These are phyloP conservation scores for Zychaea mexicana DNA, from an alignment of 371 early-diverging fungal species.

Conservation along the genomic window DNA sequence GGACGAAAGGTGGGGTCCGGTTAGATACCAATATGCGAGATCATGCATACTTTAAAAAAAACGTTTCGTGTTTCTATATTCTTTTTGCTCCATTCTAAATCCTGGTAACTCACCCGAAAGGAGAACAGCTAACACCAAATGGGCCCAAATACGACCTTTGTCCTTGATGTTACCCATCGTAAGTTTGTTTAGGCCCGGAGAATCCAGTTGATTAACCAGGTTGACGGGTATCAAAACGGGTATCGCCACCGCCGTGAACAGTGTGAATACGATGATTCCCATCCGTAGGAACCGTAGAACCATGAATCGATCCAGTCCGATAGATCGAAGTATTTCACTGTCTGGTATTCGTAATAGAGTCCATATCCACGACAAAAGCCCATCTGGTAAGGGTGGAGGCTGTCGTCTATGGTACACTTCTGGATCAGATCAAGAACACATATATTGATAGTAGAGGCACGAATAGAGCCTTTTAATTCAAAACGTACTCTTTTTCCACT, in stretches of 20 bases:
- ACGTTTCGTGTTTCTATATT: constrained; percentile 1
- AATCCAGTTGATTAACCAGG: constrained; percentile 42
- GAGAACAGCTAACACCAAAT: constrained; percentile 61
- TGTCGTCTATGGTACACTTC: constrained; percentile 40
- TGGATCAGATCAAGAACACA: background rate
- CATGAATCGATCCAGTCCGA: constrained; percentile 82
- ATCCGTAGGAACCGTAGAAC: constrained; percentile 72
- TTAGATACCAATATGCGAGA: background rate
- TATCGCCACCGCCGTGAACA: constrained; percentile 59
- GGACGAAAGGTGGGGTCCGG: background rate
- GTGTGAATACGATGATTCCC: constrained; percentile 54
- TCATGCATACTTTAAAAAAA: constrained; percentile 1
- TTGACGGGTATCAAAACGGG: constrained; percentile 74
- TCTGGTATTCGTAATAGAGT: constrained; percentile 59
- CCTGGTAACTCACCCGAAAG: constrained; percentile 54
- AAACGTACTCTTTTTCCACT: constrained; percentile 57
- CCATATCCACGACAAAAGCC: constrained; percentile 64
- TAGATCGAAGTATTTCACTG: constrained; percentile 55
- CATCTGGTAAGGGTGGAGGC: constrained; percentile 57
- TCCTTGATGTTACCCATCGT: constrained; percentile 70
- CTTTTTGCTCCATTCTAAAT: no score
- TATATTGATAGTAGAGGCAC: no score
- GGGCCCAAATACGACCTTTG: constrained; percentile 65
- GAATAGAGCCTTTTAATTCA: no score
- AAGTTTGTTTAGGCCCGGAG: constrained; percentile 46